Conservation (phyloP, 2,329 filamentous ascomycete genomes). For the Parascedosporium putredinis region DNA sequence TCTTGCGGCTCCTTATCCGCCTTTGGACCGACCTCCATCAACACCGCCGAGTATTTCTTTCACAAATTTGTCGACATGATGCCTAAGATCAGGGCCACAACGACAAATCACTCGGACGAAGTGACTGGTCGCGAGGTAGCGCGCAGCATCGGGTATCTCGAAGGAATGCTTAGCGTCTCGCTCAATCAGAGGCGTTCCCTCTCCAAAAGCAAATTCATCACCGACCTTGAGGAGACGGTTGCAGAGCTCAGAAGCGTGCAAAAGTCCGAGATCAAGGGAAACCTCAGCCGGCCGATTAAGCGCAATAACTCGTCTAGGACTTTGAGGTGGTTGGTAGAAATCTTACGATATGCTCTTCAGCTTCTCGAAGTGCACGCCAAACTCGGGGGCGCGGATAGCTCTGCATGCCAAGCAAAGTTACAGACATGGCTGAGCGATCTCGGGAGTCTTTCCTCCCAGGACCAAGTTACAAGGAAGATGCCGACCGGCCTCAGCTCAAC, state of each 20-base stretch:
- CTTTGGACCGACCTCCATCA: constrained; percentile 15
- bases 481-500: constrained; percentile 40
- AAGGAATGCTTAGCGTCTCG: constrained; percentile 65
- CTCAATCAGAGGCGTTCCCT: constrained; percentile 49
- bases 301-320: constrained; percentile 16
- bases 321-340: constrained; percentile 53
- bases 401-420: constrained; percentile 32
- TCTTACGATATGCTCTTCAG: constrained; percentile 52
- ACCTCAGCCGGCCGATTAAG: background rate
- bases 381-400: constrained; percentile 44
- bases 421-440: constrained; percentile 39
- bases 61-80: constrained; percentile 69
- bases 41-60: constrained; percentile 56
- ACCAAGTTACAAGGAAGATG: constrained; percentile 33
- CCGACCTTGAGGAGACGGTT: constrained; percentile 1
- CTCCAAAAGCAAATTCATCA: constrained; percentile 13
- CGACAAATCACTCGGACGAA: constrained; percentile 71
- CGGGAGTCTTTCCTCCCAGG: constrained; percentile 28
- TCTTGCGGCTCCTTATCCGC: constrained; percentile 31
- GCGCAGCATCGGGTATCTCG: constrained; percentile 74
- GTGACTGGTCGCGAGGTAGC: constrained; percentile 70
- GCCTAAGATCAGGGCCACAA: constrained; percentile 53
- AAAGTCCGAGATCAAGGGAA: background rate
- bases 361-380: constrained; percentile 58
- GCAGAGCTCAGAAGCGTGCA: background rate